These are phyloP conservation scores for Dictyostelium firmibasis DNA, from an alignment of 78 protist species.

Conservation along the genomic window DNA sequence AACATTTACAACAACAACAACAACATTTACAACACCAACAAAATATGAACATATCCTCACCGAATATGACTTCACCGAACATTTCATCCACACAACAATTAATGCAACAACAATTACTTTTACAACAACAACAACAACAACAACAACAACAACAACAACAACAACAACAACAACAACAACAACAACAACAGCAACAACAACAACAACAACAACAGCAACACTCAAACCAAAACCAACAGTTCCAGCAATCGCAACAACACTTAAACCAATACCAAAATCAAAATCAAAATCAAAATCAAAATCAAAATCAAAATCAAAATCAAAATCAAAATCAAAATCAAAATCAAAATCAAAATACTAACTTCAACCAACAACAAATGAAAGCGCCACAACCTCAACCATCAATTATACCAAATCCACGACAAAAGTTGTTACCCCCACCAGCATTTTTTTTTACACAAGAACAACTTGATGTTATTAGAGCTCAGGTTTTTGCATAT, in stretches of 20 bases:
- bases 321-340: not conserved
- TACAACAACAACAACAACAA: not conserved
- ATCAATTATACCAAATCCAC: constrained; percentile 7
- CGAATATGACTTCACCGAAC: not conserved
- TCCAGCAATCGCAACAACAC: not conserved
- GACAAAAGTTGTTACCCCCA: not conserved
- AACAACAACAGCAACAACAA: not conserved
- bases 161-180: not conserved
- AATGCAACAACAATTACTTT: not conserved
- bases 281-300: not conserved
- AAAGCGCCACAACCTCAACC: not conserved
- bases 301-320: not conserved
- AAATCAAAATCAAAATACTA: not conserved
- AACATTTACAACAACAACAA: not conserved
- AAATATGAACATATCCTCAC: not conserved
- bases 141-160: not conserved
- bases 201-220: not conserved
- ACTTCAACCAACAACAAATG: not conserved
- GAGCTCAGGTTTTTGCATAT: constrained; percentile 30
- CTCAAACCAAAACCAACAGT: not conserved
- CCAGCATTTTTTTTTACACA: not conserved
- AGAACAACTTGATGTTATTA: constrained; percentile 35
- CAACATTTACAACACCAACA: constrained; percentile 11
- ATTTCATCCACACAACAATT: not conserved
- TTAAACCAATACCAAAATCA: not conserved